A percentile compares a stretch with the other conserved stretches of the same genome.
phyloP scores from a whole-genome alignment of 176 grass and related monocot genomes.

The Rhynchospora tenuis region DNA sequence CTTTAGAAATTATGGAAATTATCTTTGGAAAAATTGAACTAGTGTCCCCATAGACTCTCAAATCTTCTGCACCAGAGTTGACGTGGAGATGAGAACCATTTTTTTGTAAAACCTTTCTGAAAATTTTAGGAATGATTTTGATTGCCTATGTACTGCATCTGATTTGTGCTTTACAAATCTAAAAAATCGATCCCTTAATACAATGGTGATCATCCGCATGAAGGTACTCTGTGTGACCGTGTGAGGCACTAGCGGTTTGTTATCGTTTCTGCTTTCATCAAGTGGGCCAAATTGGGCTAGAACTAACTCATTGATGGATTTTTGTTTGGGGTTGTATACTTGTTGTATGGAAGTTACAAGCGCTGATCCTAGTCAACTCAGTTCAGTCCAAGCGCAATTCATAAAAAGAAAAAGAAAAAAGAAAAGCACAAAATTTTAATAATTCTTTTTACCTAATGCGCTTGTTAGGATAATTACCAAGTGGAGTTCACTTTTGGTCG shows the following conservation, averaged over 20 bases:
- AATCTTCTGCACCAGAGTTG: no score
- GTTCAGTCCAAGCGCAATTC: not conserved
- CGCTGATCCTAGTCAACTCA: not conserved
- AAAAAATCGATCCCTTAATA: no score
- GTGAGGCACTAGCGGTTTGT: not conserved
- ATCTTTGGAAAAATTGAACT: no score
- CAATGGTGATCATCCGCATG: no score
- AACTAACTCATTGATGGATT: not conserved
- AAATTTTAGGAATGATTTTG: no score
- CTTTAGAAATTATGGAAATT: no score
- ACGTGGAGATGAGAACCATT: no score
- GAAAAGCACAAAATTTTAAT: slow-evolving; percentile 1
- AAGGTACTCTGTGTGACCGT: no score
- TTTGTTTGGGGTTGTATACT: not conserved
- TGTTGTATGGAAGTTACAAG: not conserved
- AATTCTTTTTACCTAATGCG: slow-evolving; percentile 18
- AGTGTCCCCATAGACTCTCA: no score
- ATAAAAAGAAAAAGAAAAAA: slow-evolving; percentile 2
- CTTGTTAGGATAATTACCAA: slow-evolving; percentile 11
- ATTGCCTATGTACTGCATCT: no score
- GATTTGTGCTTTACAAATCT: no score
- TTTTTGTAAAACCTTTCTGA: no score
- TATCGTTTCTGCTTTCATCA: not conserved
- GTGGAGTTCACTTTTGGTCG: slow-evolving; percentile 22
- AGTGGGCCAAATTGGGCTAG: not conserved